Evolutionary conservation across 2,329 filamentous ascomycete species (phyloP), one percentile per base, ranked within the genome.

Genomic region (Fusarium zealandicum): DNA sequence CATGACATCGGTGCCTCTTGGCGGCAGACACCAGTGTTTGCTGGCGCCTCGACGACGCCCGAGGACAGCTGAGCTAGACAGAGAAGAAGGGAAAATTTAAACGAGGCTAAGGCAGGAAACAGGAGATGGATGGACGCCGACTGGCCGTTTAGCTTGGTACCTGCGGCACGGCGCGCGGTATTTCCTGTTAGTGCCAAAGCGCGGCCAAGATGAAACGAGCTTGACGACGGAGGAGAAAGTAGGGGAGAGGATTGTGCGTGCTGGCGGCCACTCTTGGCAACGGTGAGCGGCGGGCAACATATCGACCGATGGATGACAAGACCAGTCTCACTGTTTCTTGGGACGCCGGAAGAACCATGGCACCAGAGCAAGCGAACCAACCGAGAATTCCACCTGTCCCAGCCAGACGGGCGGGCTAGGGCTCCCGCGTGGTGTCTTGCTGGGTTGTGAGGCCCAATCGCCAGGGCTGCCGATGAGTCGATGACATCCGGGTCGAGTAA

Each of bases 361-460:
- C 35, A 37, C 17, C 18, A 22, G 36, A 36, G 20, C 7, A 14
- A 1, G 28, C 42, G 35, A 35, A 45, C 42, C 31, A 45, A 27
- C 41, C 16, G 17, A 5, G n/a, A 35, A 35, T n/a, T 31, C 42
- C 20, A 20, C 6, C 20, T 20, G 22, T 45, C 25, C 43, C 43
- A 38, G 33, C 33, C 25, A 32, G 37, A 46, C 16, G 42, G 43
- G 16, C 16, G 33, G 25, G 33, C 43, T 46, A 32, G 43, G 32
- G 38, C 18, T 46, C 43, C 17, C 35, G 20, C 17, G 14, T 31
- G 33, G 43, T 38, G 30, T 32, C 22, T 38, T 46, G 32, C 43
- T 20, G 42, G 20, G 20, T 7, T 22, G 20, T 22, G 20, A 22
- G 20, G 20, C 5, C 42, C 32, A 45, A 45, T 38, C 35, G 35